phyloP scores from a whole-genome alignment of 179 eudicot species.

The Spergularia azorica region DNA sequence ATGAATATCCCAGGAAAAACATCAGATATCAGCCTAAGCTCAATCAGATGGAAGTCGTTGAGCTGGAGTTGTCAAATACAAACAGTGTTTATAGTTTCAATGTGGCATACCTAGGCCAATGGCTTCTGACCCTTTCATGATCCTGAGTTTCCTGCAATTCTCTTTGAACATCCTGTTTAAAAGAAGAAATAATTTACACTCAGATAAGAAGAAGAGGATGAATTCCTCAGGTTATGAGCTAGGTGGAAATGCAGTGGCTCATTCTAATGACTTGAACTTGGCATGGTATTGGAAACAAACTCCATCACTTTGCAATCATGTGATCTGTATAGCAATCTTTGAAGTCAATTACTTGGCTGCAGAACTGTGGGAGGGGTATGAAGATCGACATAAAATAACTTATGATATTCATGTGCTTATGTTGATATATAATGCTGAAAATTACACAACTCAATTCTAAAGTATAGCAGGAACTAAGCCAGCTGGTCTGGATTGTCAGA shows the following conservation, averaged over 20 bases:
- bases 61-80: neutral
- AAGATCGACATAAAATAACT: neutral
- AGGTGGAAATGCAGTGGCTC: neutral
- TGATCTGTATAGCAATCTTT: neutral
- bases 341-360: neutral
- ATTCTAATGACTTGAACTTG: neutral
- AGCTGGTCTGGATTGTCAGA: no score
- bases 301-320: neutral
- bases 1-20: no score
- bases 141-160: constrained; percentile 62
- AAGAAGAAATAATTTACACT: neutral
- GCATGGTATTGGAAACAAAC: neutral
- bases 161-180: constrained; percentile 57
- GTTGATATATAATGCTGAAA: no score
- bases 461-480: no score
- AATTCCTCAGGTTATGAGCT: neutral
- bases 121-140: constrained; percentile 78
- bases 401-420: no score
- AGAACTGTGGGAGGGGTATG: no score
- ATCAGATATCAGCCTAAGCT: neutral
- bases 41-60: neutral
- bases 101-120: constrained; percentile 53
- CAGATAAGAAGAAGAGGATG: neutral
- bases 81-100: neutral
- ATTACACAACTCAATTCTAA: no score